Evolutionary conservation across 2,329 filamentous ascomycete species (phyloP).

Genomic region (Xylaria sp.): DNA sequence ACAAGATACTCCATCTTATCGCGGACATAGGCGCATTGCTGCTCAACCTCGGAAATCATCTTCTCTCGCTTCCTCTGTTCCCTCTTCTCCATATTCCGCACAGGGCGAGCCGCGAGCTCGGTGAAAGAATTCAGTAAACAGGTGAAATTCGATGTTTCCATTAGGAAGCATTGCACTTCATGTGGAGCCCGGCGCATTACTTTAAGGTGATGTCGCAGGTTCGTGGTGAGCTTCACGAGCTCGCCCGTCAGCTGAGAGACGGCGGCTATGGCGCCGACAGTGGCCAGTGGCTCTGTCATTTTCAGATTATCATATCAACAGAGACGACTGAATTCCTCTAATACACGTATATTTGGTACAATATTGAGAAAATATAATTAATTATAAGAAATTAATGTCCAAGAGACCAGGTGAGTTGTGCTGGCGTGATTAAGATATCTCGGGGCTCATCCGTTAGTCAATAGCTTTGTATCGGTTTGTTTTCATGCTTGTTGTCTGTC

Average conservation of each 20-base stretch:
- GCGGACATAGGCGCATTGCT: constrained; percentile 23
- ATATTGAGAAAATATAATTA: constrained; percentile 1
- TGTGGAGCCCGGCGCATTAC: constrained; percentile 22
- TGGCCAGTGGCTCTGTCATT: constrained; percentile 23
- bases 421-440: neutral
- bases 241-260: constrained; percentile 25
- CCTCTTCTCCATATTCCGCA: neutral
- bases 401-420: neutral
- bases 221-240: constrained; percentile 26
- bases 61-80: constrained; percentile 13
- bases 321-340: no score
- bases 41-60: constrained; percentile 10
- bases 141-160: constrained; percentile 28
- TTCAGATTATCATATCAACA: neutral
- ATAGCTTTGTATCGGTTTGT: neutral
- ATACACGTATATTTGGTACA: no score
- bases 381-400: neutral
- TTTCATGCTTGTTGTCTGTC: constrained; percentile 1
- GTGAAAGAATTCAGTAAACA: constrained; percentile 26
- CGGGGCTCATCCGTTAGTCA: neutral
- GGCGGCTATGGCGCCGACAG: constrained; percentile 12
- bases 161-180: constrained; percentile 21
- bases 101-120: constrained; percentile 11
- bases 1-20: constrained; percentile 26
- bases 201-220: constrained; percentile 22